Base-by-base conservation (phyloP, 1,284 basidiomycete species). In the Xerocomus nothofagi region DNA sequence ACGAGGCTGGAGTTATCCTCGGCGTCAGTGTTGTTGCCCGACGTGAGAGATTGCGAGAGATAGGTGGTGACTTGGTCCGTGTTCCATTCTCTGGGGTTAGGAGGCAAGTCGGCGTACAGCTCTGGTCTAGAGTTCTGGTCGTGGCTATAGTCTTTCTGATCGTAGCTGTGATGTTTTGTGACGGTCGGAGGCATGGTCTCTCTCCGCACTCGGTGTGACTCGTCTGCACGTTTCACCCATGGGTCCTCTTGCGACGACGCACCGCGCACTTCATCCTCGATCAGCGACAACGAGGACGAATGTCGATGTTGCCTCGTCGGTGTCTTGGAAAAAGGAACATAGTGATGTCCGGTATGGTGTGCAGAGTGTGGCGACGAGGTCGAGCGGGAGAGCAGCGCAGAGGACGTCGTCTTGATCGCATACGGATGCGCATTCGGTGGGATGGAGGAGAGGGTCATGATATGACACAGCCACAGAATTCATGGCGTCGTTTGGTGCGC, bases 401-500 rank as follows among this genome's bases (percentile, higher is more conserved):
- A 68, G 6, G 71, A 71, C 0, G 72, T 73, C 6, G 70, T 73
- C 53, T 68, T 72, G 38, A 72, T 59, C 14, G 68, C 62, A 47
- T 73, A 73, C 4, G 70, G 70, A 50, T 73, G 72, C 6, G 67
- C 57, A 23, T 71, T 69, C 9, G 60, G 58, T 30, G 47, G 55
- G 24, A 69, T 34, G 32, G 41, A n/a, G n/a, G n/a, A n/a, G n/a
- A n/a, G n/a, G n/a, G n/a, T n/a, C n/a, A n/a, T n/a, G n/a, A n/a
- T n/a, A n/a, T n/a, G n/a, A n/a, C n/a, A n/a, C n/a, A n/a, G n/a
- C n/a, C n/a, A n/a, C n/a, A n/a, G n/a, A n/a, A n/a, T n/a, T n/a
- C n/a, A n/a, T n/a, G n/a, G n/a, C n/a, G n/a, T n/a, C 46, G n/a
- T 71, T 73, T 50, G 76, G 72, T 29, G 74, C 75, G 4, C 66